These are phyloP conservation scores for Calycina herbarum DNA, from an alignment of 2,329 filamentous ascomycete genomes.

Conservation along the genomic window DNA sequence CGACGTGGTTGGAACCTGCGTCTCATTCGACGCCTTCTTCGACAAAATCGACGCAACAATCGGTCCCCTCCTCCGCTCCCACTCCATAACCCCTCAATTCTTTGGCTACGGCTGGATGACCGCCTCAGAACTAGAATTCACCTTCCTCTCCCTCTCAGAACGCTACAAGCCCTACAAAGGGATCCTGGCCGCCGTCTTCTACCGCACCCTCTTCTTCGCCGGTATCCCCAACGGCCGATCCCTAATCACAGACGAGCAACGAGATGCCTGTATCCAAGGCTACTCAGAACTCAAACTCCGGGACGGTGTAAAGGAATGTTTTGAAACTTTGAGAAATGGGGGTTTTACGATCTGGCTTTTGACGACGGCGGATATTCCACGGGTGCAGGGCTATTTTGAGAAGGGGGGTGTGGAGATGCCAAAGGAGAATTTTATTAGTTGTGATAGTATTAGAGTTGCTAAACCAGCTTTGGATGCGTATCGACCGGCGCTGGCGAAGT, in stretches of 20 bases:
- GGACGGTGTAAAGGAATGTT: conserved; percentile 44
- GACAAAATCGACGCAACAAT: conserved; percentile 44
- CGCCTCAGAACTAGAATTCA: conserved; percentile 50
- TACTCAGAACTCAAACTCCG: conserved; percentile 43
- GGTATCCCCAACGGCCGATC: conserved; percentile 45
- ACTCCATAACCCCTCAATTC: conserved; percentile 44
- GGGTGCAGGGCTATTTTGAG: conserved; percentile 55
- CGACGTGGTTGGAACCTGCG: conserved; percentile 54
- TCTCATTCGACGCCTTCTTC: conserved; percentile 47
- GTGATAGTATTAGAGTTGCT: conserved; percentile 48
- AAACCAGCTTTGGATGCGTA: conserved; percentile 54
- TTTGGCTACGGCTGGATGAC: conserved; percentile 51
- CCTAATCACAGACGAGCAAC: conserved; percentile 46
- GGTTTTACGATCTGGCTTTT: conserved; percentile 56
- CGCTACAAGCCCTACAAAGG: conserved; percentile 46
- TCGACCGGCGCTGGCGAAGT: conserved; percentile 43
- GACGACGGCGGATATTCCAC: conserved; percentile 50
- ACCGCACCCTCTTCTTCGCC: conserved; percentile 47
- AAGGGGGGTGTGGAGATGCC: conserved; percentile 50
- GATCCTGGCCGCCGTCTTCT: conserved; percentile 48
- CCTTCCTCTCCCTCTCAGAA: conserved; percentile 47
- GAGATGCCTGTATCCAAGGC: conserved; percentile 41
- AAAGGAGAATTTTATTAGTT: conserved; percentile 50
- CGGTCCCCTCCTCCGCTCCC: conserved; percentile 42
- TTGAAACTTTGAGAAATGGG: conserved; percentile 43